Conservation (phyloP, 345 rosid species). For the Eucalyptus cladocalyx region DNA sequence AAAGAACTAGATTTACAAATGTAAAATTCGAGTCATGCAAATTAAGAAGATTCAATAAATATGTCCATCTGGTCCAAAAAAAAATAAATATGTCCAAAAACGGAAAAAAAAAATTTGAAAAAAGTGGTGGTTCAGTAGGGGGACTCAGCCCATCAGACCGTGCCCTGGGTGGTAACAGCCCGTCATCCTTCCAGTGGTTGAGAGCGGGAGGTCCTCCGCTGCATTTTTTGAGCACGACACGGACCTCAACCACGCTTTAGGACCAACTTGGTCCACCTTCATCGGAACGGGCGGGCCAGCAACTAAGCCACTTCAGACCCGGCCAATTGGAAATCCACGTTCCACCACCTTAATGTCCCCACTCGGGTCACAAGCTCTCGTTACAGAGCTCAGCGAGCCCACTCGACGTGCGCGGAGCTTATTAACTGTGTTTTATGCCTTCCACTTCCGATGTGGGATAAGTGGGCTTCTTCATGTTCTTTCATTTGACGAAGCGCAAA, state of each 20-base stretch:
- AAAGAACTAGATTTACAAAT: too few species aligned
- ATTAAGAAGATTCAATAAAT: too few species aligned
- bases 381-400: neutral
- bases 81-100: too few species aligned
- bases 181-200: constrained; percentile 25
- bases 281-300: constrained; percentile 20
- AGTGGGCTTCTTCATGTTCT: neutral
- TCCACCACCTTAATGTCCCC: constrained; percentile 1
- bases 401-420: fast-evolving
- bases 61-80: too few species aligned
- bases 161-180: neutral
- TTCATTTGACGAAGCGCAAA: neutral
- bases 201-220: constrained; percentile 21
- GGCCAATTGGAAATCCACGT: neutral
- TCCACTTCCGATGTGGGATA: fast-evolving
- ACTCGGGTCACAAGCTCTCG: constrained; percentile 6
- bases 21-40: too few species aligned
- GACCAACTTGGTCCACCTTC: neutral
- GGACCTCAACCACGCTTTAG: constrained; percentile 6
- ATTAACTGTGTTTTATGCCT: too few species aligned
- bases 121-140: neutral
- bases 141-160: neutral
- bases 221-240: constrained; percentile 37
- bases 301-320: neutral
- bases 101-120: neutral